phyloP scores from a whole-genome alignment of 441 rosid genomes.

The Populus hybrid region DNA sequence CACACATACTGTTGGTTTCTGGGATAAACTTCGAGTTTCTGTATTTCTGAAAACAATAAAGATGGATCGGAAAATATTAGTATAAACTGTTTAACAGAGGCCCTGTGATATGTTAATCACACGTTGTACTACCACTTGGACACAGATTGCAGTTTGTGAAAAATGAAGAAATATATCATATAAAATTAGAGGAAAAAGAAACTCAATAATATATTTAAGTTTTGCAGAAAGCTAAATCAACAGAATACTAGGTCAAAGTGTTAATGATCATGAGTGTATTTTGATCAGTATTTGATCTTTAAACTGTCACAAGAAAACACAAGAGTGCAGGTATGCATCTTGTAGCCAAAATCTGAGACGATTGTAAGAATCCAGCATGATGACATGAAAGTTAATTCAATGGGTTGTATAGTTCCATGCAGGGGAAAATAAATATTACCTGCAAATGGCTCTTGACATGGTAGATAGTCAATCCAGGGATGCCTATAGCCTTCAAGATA shows the following conservation, averaged over 20 bases:
- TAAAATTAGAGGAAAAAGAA: not conserved
- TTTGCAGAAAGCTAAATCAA: not conserved
- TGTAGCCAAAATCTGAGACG: not conserved
- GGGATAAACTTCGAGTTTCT: conserved; percentile 55
- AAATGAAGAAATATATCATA: too few species aligned
- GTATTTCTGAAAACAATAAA: conserved; percentile 46
- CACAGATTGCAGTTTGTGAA: not conserved
- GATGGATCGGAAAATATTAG: not conserved
- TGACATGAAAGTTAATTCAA: not conserved
- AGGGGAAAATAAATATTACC: conserved; percentile 26
- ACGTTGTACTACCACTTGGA: not conserved
- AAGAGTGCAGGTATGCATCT: not conserved
- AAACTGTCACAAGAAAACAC: not conserved
- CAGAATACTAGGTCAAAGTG: not conserved
- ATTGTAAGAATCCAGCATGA: not conserved
- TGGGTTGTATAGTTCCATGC: not conserved
- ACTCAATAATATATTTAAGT: not conserved
- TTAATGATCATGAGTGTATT: not conserved
- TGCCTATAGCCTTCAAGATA: conserved; percentile 48
- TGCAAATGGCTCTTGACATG: conserved; percentile 75
- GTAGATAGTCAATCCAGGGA: conserved; percentile 49
- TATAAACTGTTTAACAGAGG: not conserved
- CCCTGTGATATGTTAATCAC: not conserved
- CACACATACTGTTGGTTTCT: conserved; percentile 46
- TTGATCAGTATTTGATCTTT: not conserved